Conservation (phyloP, 306 rosid species). For the Vigna mungo region DNA sequence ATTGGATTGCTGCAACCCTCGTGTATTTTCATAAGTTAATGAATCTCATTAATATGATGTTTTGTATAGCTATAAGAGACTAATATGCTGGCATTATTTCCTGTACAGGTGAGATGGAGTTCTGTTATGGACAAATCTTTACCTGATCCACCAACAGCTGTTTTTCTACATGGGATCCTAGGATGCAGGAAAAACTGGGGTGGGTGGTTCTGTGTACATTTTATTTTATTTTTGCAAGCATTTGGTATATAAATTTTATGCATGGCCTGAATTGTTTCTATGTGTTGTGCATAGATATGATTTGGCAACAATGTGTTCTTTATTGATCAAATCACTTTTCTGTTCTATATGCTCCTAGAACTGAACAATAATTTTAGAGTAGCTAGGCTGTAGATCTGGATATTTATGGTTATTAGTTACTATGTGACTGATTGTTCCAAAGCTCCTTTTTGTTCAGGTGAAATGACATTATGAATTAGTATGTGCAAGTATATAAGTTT, state of each 20-base stretch:
- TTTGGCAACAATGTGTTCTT: conserved; percentile 4
- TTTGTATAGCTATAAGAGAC: conserved; percentile 20
- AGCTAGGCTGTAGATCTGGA: conserved; percentile 6
- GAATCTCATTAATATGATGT: conserved; percentile 9
- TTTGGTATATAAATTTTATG: not conserved
- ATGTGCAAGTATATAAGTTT: not conserved
- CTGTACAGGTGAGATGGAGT: conserved; percentile 86
- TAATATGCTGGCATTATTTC: conserved; percentile 31
- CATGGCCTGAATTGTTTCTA: not conserved
- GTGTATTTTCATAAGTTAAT: not conserved
- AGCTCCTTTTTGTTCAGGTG: not conserved
- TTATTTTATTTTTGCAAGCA: conserved; percentile 23
- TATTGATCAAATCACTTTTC: conserved; percentile 6
- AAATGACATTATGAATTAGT: not conserved
- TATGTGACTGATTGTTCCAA: not conserved
- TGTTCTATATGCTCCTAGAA: not conserved
- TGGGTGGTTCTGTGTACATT: conserved; percentile 47
- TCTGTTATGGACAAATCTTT: conserved; percentile 65
- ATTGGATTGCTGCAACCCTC: conserved; percentile 7
- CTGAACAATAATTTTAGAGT: not conserved
- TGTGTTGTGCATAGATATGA: conserved; percentile 24
- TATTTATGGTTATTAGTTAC: conserved; percentile 4
- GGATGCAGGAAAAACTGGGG: conserved; percentile 99
- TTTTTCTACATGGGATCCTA: conserved; percentile 88
- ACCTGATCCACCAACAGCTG: conserved; percentile 92